Base-by-base conservation (phyloP, 805 yeast species). In the Ascoidea tarda region DNA sequence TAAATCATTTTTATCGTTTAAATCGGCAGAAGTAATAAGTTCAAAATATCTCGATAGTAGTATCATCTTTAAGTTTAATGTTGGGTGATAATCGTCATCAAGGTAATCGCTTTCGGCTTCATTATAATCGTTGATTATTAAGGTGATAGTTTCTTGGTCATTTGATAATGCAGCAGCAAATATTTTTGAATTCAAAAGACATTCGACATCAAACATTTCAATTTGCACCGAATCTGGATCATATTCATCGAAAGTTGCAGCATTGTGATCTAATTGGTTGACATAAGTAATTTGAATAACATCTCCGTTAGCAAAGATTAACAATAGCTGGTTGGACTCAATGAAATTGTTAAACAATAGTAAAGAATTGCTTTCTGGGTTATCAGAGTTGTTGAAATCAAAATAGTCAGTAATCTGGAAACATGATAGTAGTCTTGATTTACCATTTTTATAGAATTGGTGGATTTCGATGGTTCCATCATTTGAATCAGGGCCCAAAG, bases 131-230 rank as follows among this genome's bases (percentile, higher is more conserved):
- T 8, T 10, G 14, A 10, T 38, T 10, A 10, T 38, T 38, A 38
- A 38, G 1, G 96, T 84, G 14, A 84, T 75, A 0, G 89, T 77
- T 65, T 93, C 98, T 60, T 90, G 96, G 63, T 93, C 97, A 5
- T 84, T 84, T 10, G 96, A 82, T 98, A 98, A 93, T 21, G 68
- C 60, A 0, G 96, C 90, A 16, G 87, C 81, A 48, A 66, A 60
- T 14, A 91, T 69, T 0, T 90, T 91, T 42, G 74, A 76, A 60
- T 89, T 96, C 32, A 91, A 80, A 21, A 87, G 76, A 0, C 97
- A 98, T 6, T 84, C 90, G 49, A 89, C 82, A 59, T 84, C 89
- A 21, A 77, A 73, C 5, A 82, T 73, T 1, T 64, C 57, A 1
- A 88, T 75, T 16, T 75, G 67, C 45, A 78, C 77, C 1, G 59